Evolutionary conservation across 2,329 filamentous ascomycete genomes (phyloP).

Genomic region (Nigrograna mackinnonii): DNA sequence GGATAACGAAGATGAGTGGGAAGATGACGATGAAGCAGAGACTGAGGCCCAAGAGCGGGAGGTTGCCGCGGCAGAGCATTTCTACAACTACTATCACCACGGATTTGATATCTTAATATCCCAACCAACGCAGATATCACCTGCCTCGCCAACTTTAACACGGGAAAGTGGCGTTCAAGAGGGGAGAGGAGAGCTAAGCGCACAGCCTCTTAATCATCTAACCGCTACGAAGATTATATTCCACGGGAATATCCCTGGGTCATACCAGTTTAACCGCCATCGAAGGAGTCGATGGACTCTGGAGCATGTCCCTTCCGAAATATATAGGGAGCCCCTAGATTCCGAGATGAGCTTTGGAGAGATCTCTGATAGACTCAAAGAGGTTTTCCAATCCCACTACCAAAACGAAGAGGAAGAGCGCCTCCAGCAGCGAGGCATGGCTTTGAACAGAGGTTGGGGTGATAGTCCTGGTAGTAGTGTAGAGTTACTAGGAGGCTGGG

Average conservation of each 20-base stretch:
- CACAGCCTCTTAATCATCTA: constrained; percentile 60
- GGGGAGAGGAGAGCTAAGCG: constrained; percentile 27
- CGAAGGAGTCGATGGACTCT: constrained; percentile 88
- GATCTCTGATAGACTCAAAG: constrained; percentile 69
- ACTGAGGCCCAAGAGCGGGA: constrained; percentile 65
- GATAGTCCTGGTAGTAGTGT: constrained; percentile 90
- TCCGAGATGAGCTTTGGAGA: constrained; percentile 68
- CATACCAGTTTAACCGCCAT: constrained; percentile 95
- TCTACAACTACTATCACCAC: constrained; percentile 97
- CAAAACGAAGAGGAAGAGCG: constrained; percentile 58
- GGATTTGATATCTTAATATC: constrained; percentile 95
- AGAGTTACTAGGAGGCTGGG: constrained; percentile 68
- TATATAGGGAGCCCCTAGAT: constrained; percentile 54
- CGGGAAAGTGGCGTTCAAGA: constrained; percentile 38
- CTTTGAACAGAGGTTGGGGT: constrained; percentile 87
- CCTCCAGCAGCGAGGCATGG: constrained; percentile 68
- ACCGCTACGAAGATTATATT: constrained; percentile 91
- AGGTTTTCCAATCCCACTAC: constrained; percentile 72
- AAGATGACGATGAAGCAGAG: constrained; percentile 45
- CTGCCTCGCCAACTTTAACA: constrained; percentile 61
- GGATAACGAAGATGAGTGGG: constrained; percentile 49
- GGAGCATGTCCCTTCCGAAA: constrained; percentile 47
- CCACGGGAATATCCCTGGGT: constrained; percentile 92
- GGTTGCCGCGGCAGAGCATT: constrained; percentile 69
- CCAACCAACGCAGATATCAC: constrained; percentile 59